Percentiles rank a stretch among this genome's conserved stretches.
These are phyloP conservation scores for Pelargonium myrrhifolium DNA, from an alignment of 441 rosid species.

Conservation along the genomic window DNA sequence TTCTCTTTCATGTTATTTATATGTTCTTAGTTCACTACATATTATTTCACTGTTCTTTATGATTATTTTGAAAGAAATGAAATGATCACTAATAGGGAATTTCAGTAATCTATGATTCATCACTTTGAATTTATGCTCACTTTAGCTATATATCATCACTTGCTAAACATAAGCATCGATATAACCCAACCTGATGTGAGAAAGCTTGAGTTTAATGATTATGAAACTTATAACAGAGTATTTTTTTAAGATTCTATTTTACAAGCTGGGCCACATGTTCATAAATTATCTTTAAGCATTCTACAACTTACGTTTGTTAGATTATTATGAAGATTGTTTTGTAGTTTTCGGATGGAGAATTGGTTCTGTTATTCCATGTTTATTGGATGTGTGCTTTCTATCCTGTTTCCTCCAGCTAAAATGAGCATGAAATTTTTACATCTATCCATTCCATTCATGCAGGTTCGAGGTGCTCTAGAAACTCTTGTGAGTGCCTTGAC, in stretches of 20 bases:
- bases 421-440: not conserved
- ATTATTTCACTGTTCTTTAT: not conserved
- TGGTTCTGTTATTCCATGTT: not conserved
- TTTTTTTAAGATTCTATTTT: not conserved
- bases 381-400: not conserved
- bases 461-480: conserved; percentile 94
- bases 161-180: not conserved
- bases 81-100: not conserved
- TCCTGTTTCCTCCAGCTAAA: not conserved
- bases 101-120: not conserved
- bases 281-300: not conserved
- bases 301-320: not conserved
- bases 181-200: not conserved
- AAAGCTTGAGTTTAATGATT: not conserved
- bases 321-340: not conserved
- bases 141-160: not conserved
- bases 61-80: not conserved
- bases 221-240: too few relatives aligned
- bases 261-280: not conserved
- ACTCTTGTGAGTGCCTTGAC: conserved; percentile 87
- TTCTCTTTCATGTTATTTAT: conserved; percentile 9
- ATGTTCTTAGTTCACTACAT: not conserved
- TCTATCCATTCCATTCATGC: conserved; percentile 18
- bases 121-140: not conserved
- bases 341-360: not conserved